A percentile compares a stretch with the other conserved stretches of the same genome.
Conservation (phyloP, 202 grass and related monocot species). For the Panicum hallii region DNA sequence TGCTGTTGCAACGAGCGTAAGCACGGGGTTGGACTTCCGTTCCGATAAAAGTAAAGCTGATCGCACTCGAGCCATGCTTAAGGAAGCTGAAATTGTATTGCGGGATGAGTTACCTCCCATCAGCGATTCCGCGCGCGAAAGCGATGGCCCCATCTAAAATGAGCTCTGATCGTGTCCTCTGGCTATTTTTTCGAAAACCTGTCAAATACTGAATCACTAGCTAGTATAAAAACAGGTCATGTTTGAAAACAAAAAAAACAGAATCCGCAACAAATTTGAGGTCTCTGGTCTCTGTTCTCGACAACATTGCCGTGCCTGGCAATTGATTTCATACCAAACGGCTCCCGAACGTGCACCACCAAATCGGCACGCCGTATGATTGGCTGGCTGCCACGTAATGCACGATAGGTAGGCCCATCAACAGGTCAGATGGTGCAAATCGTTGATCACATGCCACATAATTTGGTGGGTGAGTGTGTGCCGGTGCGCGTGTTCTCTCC, state of each 20-base stretch:
- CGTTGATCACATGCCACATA: constrained; percentile 55
- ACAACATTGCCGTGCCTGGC: not conserved
- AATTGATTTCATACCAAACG: constrained; percentile 6
- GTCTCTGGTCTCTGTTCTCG: not conserved
- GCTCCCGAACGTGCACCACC: not conserved
- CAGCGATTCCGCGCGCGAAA: not conserved
- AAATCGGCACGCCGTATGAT: constrained; percentile 1
- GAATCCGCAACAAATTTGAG: not conserved
- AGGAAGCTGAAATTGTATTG: not conserved
- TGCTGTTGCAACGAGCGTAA: constrained; percentile 9
- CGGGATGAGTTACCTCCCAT: not conserved
- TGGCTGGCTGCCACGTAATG: constrained; percentile 6
- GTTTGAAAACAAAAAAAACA: not conserved
- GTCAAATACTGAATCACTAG: too few relatives aligned
- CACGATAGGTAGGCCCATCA: constrained; percentile 3
- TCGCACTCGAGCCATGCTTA: not conserved
- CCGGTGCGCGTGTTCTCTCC: not conserved
- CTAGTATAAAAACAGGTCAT: not conserved
- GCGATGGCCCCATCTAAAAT: not conserved
- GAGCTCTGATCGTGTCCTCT: not conserved
- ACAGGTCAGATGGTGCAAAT: constrained; percentile 36
- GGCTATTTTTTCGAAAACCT: not conserved
- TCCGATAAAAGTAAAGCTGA: not conserved
- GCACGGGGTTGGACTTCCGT: not conserved
- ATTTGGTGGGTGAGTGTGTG: constrained; percentile 27